phyloP scores from a whole-genome alignment of 441 rosid species.

The Corymbia calophylla region DNA sequence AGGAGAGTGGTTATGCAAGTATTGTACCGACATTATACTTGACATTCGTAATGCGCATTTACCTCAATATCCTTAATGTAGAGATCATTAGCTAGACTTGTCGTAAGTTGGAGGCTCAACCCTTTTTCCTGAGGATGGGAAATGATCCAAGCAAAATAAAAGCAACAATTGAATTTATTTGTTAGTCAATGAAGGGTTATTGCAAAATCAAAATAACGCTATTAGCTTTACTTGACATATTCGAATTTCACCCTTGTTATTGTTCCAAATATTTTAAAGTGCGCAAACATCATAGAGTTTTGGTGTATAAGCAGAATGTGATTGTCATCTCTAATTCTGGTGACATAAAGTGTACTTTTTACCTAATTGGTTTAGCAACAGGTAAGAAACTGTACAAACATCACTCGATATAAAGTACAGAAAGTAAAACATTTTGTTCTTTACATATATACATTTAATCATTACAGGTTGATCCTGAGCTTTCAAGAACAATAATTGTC shows the following conservation, averaged over 20 bases:
- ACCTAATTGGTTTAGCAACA: not conserved
- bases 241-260: not conserved
- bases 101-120: not conserved
- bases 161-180: not conserved
- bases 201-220: not conserved
- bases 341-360: not conserved
- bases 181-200: not conserved
- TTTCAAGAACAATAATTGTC: constrained; percentile 77
- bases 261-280: not conserved
- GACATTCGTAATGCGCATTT: not conserved
- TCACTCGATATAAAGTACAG: not conserved
- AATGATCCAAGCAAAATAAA: not conserved
- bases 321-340: not conserved
- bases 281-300: not conserved
- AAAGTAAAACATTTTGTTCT: not conserved
- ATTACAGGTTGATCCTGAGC: constrained; percentile 91
- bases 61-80: not conserved
- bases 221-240: not conserved
- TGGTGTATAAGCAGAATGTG: not conserved
- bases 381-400: not conserved
- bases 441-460: constrained; percentile 6
- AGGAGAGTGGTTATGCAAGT: constrained; percentile 96
- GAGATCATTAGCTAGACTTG: not conserved
- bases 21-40: constrained; percentile 11
- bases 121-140: not conserved